These are phyloP conservation scores for Luffa acutangula DNA, from an alignment of 306 rosid genomes.

Conservation along the genomic window DNA sequence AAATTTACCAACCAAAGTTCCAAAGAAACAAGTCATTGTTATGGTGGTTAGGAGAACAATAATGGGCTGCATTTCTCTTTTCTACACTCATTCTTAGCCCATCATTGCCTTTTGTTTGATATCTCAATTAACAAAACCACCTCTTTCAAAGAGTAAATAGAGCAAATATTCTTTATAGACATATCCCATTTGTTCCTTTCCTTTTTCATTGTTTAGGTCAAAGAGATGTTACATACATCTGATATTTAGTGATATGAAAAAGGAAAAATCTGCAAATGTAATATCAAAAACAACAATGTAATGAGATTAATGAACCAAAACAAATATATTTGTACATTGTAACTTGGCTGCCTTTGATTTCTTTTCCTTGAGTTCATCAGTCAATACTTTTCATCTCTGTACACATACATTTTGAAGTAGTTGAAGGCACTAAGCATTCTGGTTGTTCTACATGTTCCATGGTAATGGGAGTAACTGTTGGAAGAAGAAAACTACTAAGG, in stretches of 20 bases:
- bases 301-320: not conserved
- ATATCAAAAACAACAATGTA: not conserved
- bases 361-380: slow-evolving; percentile 15
- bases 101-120: not conserved
- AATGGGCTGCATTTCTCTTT: not conserved
- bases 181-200: not conserved
- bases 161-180: not conserved
- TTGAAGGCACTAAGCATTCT: too few species aligned
- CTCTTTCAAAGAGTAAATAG: not conserved
- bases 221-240: not conserved
- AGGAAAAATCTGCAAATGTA: not conserved
- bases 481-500: too few species aligned
- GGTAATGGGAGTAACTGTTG: too few species aligned
- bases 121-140: not conserved
- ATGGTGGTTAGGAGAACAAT: not conserved
- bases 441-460: too few species aligned
- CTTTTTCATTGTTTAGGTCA: not conserved
- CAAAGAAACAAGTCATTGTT: not conserved
- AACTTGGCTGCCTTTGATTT: slow-evolving; percentile 10
- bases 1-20: not conserved
- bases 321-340: not conserved
- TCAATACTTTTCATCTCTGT: not conserved
- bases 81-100: too few species aligned
- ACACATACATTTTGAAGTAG: too few species aligned
- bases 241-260: not conserved